Evolutionary conservation across 1,284 basidiomycete genomes (phyloP).

Genomic region (Leccinum ponderosum): DNA sequence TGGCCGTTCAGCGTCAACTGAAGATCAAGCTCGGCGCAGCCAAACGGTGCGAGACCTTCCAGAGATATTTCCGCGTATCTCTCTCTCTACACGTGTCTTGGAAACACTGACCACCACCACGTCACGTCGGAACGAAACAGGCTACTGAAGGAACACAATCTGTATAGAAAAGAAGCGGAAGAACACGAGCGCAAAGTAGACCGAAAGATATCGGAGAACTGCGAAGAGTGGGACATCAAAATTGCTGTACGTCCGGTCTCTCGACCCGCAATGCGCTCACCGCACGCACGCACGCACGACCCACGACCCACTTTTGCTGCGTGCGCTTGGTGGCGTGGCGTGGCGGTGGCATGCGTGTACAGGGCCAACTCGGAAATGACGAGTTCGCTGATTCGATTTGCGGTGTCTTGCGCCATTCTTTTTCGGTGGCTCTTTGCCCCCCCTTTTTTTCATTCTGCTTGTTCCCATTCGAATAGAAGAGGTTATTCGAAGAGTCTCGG

Average conservation of each 20-base stretch:
- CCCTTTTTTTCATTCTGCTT: not conserved
- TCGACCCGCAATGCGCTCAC: not conserved
- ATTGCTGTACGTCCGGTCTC: conserved; percentile 62
- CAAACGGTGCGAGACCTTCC: conserved; percentile 55
- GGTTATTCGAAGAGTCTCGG: conserved; percentile 74
- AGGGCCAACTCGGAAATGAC: conserved; percentile 30
- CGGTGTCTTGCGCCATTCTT: conserved; percentile 6
- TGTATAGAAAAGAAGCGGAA: conserved; percentile 71
- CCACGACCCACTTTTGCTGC: conserved; percentile 4
- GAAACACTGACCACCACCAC: conserved; percentile 17
- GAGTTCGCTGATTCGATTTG: conserved; percentile 23
- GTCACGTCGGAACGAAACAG: conserved; percentile 46
- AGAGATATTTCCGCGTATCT: conserved; percentile 21
- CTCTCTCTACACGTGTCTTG: not conserved
- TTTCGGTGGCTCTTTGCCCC: conserved; percentile 14
- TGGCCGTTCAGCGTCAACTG: conserved; percentile 61
- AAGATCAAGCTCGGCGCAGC: conserved; percentile 79
- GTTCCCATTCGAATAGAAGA: conserved; percentile 46
- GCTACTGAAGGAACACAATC: conserved; percentile 69
- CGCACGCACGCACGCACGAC: not conserved
- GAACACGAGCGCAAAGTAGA: conserved; percentile 61
- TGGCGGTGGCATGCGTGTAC: conserved; percentile 20
- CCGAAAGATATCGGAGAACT: conserved; percentile 58
- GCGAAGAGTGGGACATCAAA: conserved; percentile 80
- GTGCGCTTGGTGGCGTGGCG: conserved; percentile 3